Base-by-base conservation (phyloP, 2,329 filamentous ascomycete genomes). In the Cordyceps militaris region DNA sequence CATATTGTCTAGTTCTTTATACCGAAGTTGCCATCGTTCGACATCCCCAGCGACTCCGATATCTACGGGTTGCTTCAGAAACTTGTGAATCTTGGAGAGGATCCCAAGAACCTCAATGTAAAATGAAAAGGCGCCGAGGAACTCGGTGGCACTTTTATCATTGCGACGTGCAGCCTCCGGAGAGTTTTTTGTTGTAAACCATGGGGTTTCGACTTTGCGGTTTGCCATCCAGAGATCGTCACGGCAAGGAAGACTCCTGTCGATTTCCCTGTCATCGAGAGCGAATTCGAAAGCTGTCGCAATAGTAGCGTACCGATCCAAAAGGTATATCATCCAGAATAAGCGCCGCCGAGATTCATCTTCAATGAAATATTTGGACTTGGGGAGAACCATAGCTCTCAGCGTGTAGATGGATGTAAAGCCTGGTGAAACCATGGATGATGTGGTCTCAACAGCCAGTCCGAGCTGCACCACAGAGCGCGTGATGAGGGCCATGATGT, bases 261-360 rank as follows among this genome's bases (percentile, higher is more conserved):
- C 91, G 46, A 96, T 93, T 66, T 96, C 91, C 67, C 87, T 89
- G 66, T 96, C 91, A 63, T 93, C 87, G 19, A 97, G 74, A 0
- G 90, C 89, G 68, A 96, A 96, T 64, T 96, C 91, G 64, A 96
- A 96, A 0, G 92, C 91, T 0, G 92, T 96, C 0, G 91, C 87
- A 57, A 96, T 86, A 0, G 91, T 96, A 1, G 91, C 91, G 67
- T 96, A 96, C 51, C 92, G 82, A 69, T 97, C 92, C 6, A 97
- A 79, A 13, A 96, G 74, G 67, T 96, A 97, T 11, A 96, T 86
- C 85, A 95, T 93, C 92, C 92, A 97, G 70, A 97, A 96, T 1
- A 96, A 76, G 26, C 92, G 80, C 28, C 92, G 81, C 28, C 91
- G 79, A 43, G 89, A 88, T 70, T 97, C 92, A 61, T 96, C 92